Conservation (phyloP, 2,329 filamentous ascomycete genomes). For the Trichoderma sp. region DNA sequence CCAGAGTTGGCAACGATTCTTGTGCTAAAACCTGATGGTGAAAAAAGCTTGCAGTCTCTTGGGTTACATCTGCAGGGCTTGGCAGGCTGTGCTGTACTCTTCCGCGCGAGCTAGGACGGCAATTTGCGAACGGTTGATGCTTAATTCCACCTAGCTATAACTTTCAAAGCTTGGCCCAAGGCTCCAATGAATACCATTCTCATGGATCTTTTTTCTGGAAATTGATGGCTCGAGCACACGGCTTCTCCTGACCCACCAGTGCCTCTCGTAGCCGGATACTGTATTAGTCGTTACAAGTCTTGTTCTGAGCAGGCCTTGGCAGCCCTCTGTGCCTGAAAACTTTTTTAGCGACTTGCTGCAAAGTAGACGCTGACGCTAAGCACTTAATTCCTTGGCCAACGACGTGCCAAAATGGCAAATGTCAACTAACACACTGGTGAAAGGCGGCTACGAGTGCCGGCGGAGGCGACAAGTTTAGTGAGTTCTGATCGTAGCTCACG, state of each 20-base stretch:
- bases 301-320: too few species aligned
- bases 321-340: not conserved
- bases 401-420: constrained; percentile 9
- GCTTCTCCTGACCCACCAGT: constrained; percentile 19
- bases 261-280: not conserved
- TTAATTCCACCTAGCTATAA: constrained; percentile 13
- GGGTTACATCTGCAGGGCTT: not conserved
- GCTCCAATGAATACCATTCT: not conserved
- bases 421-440: constrained; percentile 2
- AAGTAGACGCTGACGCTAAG: constrained; percentile 25
- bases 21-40: not conserved
- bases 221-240: constrained; percentile 11
- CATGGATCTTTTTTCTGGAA: not conserved
- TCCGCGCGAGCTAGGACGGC: not conserved
- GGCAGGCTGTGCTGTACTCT: not conserved
- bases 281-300: not conserved
- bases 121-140: not conserved
- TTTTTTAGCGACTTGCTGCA: not conserved
- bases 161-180: constrained; percentile 8
- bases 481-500: constrained; percentile 6
- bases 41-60: not conserved
- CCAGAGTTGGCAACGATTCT: not conserved
- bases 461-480: not conserved
- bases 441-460: constrained; percentile 15
- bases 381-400: constrained; percentile 2